Percentiles rank a stretch among this genome's conserved stretches.
Evolutionary conservation across 768 basidiomycete species (phyloP).

Genomic region (Naganishia randhawae): DNA sequence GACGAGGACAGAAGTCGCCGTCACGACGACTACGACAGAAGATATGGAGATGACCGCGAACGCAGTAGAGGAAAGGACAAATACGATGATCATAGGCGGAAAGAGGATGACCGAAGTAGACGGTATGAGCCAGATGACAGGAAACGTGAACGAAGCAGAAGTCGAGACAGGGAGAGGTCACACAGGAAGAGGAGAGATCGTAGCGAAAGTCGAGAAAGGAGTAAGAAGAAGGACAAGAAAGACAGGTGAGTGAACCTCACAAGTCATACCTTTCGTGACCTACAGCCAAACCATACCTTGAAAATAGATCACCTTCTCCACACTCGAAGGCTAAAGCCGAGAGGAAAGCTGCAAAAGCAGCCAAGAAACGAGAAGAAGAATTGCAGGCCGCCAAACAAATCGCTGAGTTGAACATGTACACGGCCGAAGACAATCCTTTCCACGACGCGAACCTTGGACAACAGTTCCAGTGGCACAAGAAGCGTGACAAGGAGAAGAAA

Average conservation of each 20-base stretch:
- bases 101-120: constrained; percentile 32
- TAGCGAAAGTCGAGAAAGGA: constrained; percentile 50
- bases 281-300: not conserved
- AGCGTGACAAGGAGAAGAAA: constrained; percentile 91
- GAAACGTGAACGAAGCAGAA: constrained; percentile 50
- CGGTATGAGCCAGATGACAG: constrained; percentile 43
- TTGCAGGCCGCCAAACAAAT: constrained; percentile 81
- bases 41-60: constrained; percentile 40
- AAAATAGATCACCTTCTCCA: constrained; percentile 66
- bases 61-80: constrained; percentile 20
- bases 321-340: constrained; percentile 81
- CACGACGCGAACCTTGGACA: constrained; percentile 94
- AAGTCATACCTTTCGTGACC: constrained; percentile 41
- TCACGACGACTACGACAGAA: constrained; percentile 39
- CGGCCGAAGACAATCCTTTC: constrained; percentile 94
- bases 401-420: constrained; percentile 87
- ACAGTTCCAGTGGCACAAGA: constrained; percentile 98
- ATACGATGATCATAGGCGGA: constrained; percentile 27
- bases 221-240: constrained; percentile 50
- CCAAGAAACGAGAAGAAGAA: constrained; percentile 47
- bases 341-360: constrained; percentile 75
- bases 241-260: constrained; percentile 52
- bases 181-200: constrained; percentile 50
- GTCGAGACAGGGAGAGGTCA: constrained; percentile 54
- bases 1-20: constrained; percentile 12